phyloP scores from a whole-genome alignment of 371 early-diverging fungal genomes.

The Amoeboaphelidium protococcarum region DNA sequence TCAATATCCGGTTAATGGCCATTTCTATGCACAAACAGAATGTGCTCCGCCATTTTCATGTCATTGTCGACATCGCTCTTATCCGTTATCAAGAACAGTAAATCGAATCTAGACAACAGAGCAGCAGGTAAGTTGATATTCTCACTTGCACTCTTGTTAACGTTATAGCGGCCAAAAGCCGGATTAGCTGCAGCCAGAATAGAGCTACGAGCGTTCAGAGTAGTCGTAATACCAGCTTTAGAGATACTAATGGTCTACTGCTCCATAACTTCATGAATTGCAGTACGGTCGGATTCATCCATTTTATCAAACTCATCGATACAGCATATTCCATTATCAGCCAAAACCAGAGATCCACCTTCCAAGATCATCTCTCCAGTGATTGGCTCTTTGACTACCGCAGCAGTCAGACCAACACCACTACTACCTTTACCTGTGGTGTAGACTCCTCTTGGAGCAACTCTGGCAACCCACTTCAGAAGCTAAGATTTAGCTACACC shows the following conservation, averaged over 20 bases:
- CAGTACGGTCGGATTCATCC: conserved; percentile 95
- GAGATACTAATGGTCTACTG: conserved; percentile 99
- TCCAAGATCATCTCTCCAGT: conserved; percentile 98
- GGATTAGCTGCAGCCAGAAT: conserved; percentile 80
- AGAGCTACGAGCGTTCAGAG: conserved; percentile 66
- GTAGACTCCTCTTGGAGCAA: conserved; percentile 81
- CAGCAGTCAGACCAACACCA: conserved; percentile 97
- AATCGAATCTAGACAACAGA: conserved; percentile 88
- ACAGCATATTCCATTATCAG: conserved; percentile 97
- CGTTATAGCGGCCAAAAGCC: conserved; percentile 57
- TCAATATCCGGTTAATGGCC: no score
- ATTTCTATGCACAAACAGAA: no score
- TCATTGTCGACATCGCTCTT: conserved; percentile 24
- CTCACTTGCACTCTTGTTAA: conserved; percentile 41
- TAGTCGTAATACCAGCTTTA: conserved; percentile 94
- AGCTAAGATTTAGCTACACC: conserved; percentile 89
- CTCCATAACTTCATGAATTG: conserved; percentile 99
- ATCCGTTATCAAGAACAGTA: conserved; percentile 71
- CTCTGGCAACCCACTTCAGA: conserved; percentile 54
- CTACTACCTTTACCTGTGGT: conserved; percentile 96
- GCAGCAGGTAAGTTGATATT: conserved; percentile 93
- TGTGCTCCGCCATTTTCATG: conserved; percentile 8
- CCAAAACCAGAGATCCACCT: conserved; percentile 97
- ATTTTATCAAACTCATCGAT: conserved; percentile 99
- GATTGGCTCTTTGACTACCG: conserved; percentile 93